phyloP scores from a whole-genome alignment of 2,329 filamentous ascomycete species.

The Aspergillus sp. region DNA sequence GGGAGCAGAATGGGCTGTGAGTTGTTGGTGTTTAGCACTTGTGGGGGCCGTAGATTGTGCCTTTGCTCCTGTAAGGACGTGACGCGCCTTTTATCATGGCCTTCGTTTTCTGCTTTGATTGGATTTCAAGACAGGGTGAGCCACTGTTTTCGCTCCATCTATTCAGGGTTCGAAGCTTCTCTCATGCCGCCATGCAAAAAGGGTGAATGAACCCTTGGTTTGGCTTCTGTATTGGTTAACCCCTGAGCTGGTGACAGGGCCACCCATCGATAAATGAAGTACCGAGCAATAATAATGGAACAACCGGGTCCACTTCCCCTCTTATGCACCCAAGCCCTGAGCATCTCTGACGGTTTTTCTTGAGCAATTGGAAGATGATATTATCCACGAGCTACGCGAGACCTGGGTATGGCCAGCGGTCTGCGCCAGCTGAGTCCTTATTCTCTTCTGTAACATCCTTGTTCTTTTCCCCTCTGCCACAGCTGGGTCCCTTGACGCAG shows the following conservation, averaged over 20 bases:
- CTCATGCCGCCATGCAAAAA: not conserved
- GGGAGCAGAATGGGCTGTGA: not conserved
- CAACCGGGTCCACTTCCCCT: conserved; percentile 2
- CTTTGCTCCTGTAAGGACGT: not conserved
- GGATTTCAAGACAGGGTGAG: not conserved
- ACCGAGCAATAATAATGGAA: too few relatives aligned
- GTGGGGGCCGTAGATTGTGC: not conserved
- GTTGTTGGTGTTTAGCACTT: not conserved
- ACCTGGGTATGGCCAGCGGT: too few relatives aligned
- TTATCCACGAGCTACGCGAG: not conserved
- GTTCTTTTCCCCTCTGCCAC: not conserved
- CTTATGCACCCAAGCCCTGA: not conserved
- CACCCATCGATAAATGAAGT: not conserved
- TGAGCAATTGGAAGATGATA: not conserved
- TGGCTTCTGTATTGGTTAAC: conserved; percentile 2
- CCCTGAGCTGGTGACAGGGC: conserved; percentile 2
- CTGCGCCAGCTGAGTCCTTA: not conserved
- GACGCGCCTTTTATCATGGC: not conserved
- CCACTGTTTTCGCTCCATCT: not conserved
- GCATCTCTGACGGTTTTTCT: not conserved
- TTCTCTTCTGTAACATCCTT: not conserved
- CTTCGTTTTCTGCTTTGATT: not conserved
- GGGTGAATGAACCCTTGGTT: not conserved
- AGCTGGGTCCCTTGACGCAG: not conserved
- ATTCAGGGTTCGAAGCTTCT: not conserved